These are phyloP conservation scores for Pichia manshurica DNA, from an alignment of 805 yeast genomes.

Conservation along the genomic window DNA sequence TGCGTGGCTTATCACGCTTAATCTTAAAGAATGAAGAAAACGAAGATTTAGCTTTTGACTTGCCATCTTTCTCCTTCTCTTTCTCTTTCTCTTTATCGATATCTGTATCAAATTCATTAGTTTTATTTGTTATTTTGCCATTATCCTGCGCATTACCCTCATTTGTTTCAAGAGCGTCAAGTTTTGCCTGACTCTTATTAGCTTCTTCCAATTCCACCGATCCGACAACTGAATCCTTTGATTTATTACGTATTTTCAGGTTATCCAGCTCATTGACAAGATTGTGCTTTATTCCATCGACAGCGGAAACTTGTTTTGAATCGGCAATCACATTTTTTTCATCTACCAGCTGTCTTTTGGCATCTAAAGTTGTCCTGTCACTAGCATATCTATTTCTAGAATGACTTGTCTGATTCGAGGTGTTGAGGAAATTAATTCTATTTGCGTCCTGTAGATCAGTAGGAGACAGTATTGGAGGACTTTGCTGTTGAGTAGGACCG, in stretches of 20 bases:
- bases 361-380: not conserved
- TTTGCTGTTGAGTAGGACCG: no score
- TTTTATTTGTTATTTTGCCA: no score
- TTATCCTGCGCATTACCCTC: no score
- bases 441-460: constrained; percentile 4
- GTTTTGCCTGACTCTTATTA: no score
- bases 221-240: not conserved
- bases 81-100: not conserved
- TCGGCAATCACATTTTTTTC: not conserved
- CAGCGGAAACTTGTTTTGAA: not conserved
- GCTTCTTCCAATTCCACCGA: not conserved
- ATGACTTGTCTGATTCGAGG: not conserved
- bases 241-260: not conserved
- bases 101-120: not conserved
- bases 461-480: not conserved
- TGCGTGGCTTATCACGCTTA: constrained; percentile 13
- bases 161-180: not conserved
- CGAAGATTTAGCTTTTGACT: constrained; percentile 13
- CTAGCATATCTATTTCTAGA: constrained; percentile 4
- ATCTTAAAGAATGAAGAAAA: constrained; percentile 18
- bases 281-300: not conserved
- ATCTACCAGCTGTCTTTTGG: not conserved
- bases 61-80: constrained; percentile 9
- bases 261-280: not conserved
- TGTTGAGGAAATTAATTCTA: not conserved